Conservation (phyloP, 1,284 basidiomycete genomes). For the Stygiomarasmius scandens region DNA sequence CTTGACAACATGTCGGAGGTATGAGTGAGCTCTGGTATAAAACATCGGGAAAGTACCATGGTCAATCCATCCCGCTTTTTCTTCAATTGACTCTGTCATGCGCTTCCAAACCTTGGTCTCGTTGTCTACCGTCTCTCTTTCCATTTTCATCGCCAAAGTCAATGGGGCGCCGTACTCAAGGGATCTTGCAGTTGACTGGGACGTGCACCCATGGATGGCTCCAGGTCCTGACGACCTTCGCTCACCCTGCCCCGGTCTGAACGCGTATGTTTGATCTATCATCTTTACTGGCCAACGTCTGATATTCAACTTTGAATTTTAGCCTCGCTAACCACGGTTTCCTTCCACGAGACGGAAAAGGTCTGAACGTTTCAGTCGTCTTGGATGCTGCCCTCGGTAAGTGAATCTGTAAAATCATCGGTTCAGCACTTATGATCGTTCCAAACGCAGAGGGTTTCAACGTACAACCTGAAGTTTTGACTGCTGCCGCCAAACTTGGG, state of each 20-base stretch:
- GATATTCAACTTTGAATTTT: too few species aligned
- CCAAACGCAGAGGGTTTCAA: slow-evolving; percentile 18
- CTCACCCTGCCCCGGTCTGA: slow-evolving; percentile 23
- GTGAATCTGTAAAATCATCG: background rate
- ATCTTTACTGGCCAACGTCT: too few species aligned
- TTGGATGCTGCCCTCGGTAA: slow-evolving; percentile 14
- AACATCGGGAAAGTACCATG: too few species aligned
- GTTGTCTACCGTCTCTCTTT: too few species aligned
- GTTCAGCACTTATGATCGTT: background rate
- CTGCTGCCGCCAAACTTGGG: slow-evolving; percentile 19
- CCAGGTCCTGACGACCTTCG: slow-evolving; percentile 17
- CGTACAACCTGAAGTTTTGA: slow-evolving; percentile 17
- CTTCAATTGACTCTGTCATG: too few species aligned
- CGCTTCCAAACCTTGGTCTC: too few species aligned
- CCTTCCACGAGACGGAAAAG: slow-evolving; percentile 21
- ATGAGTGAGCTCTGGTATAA: too few species aligned
- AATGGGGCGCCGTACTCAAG: too few species aligned
- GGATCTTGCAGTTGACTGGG: too few species aligned
- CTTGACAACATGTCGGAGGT: too few species aligned
- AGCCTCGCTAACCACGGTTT: slow-evolving; percentile 27
- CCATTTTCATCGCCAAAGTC: too few species aligned
- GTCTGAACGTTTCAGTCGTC: slow-evolving; percentile 18
- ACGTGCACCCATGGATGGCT: slow-evolving; percentile 13
- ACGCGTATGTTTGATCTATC: slow-evolving; percentile 21
- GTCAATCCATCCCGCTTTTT: too few species aligned